Conservation (phyloP, 805 yeast species). For the Wickerhamomyces strasburgensis region DNA sequence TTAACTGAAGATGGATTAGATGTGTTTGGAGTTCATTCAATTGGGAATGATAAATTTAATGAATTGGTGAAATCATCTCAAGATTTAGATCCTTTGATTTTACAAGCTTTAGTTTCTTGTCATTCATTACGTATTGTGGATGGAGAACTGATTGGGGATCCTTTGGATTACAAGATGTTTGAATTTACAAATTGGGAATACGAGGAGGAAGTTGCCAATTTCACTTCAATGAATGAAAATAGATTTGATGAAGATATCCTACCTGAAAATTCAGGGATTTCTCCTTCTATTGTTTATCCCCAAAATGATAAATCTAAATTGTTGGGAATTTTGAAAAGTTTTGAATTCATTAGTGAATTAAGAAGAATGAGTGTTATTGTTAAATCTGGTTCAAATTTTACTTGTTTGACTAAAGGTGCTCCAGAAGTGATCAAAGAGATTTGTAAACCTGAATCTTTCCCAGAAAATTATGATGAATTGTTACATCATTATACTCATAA, state of each 20-base stretch:
- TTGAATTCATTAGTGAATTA: constrained; percentile 78
- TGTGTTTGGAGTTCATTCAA: constrained; percentile 60
- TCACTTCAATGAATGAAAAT: constrained; percentile 32
- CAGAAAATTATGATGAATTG: constrained; percentile 65
- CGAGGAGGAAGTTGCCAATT: constrained; percentile 56
- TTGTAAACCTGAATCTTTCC: constrained; percentile 68
- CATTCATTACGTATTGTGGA: constrained; percentile 83
- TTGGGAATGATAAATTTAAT: constrained; percentile 25
- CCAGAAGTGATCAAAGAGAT: constrained; percentile 87
- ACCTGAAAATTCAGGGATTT: constrained; percentile 38
- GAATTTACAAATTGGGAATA: constrained; percentile 77
- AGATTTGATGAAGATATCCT: constrained; percentile 33
- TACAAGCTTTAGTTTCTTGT: constrained; percentile 52
- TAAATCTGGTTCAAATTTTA: constrained; percentile 38
- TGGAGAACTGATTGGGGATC: constrained; percentile 84
- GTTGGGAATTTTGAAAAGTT: constrained; percentile 48
- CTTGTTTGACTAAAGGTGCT: constrained; percentile 86
- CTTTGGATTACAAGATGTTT: constrained; percentile 90
- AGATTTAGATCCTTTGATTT: constrained; percentile 28
- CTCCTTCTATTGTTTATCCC: constrained; percentile 50
- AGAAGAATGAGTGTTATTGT: constrained; percentile 89
- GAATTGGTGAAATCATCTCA: constrained; percentile 21
- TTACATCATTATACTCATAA: constrained; percentile 84
- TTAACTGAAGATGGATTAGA: constrained; percentile 95
- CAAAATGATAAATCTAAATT: constrained; percentile 32